Evolutionary conservation across 1,284 basidiomycete species (phyloP).

Genomic region (Marasmius tenuissimus): DNA sequence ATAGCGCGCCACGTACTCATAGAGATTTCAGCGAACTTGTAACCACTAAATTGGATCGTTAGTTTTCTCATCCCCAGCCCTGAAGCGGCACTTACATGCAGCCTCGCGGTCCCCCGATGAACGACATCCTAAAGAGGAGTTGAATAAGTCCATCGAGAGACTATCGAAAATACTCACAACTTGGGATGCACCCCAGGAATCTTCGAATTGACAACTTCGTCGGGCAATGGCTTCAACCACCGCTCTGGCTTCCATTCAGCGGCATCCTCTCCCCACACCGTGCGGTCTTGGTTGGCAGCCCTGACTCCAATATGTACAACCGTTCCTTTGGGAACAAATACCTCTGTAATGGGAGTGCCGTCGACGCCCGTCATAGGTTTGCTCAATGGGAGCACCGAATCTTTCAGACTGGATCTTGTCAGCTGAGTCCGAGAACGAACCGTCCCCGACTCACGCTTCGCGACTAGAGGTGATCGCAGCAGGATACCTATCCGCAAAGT

Average conservation of each 20-base stretch:
- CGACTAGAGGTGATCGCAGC: not conserved
- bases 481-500: not conserved
- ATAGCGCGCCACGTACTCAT: not conserved
- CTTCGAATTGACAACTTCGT: not conserved
- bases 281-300: not conserved
- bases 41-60: not conserved
- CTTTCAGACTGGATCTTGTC: not conserved
- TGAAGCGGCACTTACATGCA: not conserved
- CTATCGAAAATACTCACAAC: not conserved
- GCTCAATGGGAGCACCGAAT: not conserved
- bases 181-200: slow-evolving; percentile 2
- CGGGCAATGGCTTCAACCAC: not conserved
- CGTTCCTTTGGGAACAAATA: slow-evolving; percentile 1
- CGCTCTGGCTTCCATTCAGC: slow-evolving; percentile 6
- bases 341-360: not conserved
- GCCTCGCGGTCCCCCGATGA: not conserved
- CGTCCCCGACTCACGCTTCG: not conserved
- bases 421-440: not conserved
- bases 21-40: not conserved
- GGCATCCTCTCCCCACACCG: not conserved
- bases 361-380: not conserved
- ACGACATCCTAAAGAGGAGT: not conserved
- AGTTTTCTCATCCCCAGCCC: not conserved
- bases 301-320: not conserved
- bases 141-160: not conserved